phyloP scores from a whole-genome alignment of 495 filamentous ascomycete genomes.

The Amorphotheca resinae region DNA sequence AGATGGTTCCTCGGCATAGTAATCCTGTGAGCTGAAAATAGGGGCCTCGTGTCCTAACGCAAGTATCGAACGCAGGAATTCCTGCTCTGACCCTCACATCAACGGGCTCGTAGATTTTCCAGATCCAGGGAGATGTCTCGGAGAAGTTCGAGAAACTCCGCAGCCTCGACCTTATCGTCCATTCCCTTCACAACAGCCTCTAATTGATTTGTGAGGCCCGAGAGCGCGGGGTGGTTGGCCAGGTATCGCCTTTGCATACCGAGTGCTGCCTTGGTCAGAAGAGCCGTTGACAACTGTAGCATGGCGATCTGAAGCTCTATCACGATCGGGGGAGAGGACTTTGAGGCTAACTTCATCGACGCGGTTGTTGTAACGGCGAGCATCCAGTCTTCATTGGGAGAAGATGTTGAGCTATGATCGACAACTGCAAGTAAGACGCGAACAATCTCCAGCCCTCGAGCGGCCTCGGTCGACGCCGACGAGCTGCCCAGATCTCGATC shows the following conservation, averaged over 20 bases:
- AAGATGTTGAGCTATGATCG: slow-evolving; percentile 26
- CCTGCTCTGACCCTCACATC: too few species aligned
- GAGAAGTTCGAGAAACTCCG: slow-evolving; percentile 19
- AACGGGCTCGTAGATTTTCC: too few species aligned
- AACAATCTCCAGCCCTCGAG: slow-evolving; percentile 39
- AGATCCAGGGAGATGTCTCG: slow-evolving; percentile 17
- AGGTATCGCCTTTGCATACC: slow-evolving; percentile 32
- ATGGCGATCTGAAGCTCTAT: slow-evolving; percentile 36
- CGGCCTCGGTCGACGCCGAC: slow-evolving; percentile 22
- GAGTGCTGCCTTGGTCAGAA: slow-evolving; percentile 33
- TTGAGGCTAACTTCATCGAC: slow-evolving; percentile 25
- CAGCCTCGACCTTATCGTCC: slow-evolving; percentile 12
- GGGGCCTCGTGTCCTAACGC: too few species aligned
- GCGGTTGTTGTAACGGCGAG: slow-evolving; percentile 27
- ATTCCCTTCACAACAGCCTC: slow-evolving; percentile 10
- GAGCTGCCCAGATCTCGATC: neutral
- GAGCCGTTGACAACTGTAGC: slow-evolving; percentile 35
- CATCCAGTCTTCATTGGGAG: slow-evolving; percentile 37
- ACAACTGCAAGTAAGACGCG: slow-evolving; percentile 35
- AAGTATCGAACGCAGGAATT: too few species aligned
- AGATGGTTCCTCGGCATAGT: too few species aligned
- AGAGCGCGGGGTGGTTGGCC: slow-evolving; percentile 28
- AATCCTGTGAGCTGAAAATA: too few species aligned
- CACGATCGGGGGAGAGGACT: slow-evolving; percentile 13
- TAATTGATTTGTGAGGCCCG: slow-evolving; percentile 28